Percentiles rank a stretch among this genome's conserved stretches.
phyloP scores from a whole-genome alignment of 2,329 filamentous ascomycete genomes.

The Xenoacremonium recifei region DNA sequence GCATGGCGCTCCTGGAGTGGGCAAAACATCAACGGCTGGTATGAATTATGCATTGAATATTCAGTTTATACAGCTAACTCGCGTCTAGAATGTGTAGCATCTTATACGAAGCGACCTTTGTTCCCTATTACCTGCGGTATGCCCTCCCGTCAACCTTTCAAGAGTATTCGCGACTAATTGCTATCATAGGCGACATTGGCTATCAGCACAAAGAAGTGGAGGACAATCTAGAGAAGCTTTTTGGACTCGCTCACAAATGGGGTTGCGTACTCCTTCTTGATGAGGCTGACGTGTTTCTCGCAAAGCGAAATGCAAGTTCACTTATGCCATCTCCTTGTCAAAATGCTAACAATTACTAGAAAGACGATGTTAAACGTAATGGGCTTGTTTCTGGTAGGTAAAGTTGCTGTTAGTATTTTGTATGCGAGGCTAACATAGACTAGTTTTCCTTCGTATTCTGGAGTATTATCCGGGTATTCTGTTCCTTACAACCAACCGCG shows the following conservation, averaged over 20 bases:
- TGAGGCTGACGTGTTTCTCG: constrained; percentile 21
- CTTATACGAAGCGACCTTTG: constrained; percentile 13
- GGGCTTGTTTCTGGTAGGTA: constrained; percentile 18
- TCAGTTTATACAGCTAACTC: background rate
- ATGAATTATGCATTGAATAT: background rate
- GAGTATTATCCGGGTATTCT: constrained; percentile 41
- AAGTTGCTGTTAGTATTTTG: background rate
- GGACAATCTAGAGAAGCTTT: constrained; percentile 9
- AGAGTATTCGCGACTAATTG: background rate
- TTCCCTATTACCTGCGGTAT: constrained; percentile 21
- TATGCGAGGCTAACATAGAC: background rate
- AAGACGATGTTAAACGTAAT: constrained; percentile 17
- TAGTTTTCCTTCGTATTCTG: constrained; percentile 37
- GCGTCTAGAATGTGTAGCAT: constrained; percentile 10
- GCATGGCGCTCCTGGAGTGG: constrained; percentile 28
- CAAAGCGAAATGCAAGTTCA: constrained; percentile 1
- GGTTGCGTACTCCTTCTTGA: constrained; percentile 21
- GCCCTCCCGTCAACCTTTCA: background rate
- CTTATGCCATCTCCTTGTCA: background rate
- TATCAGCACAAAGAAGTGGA: constrained; percentile 14
- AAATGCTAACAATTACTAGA: background rate
- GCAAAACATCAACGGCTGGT: constrained; percentile 29
- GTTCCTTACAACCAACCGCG: constrained; percentile 44
- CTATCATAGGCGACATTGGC: constrained; percentile 16
- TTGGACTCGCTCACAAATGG: constrained; percentile 21